These are phyloP conservation scores for Laburnicola sp. DNA, from an alignment of 2,329 filamentous ascomycete genomes.

Conservation along the genomic window DNA sequence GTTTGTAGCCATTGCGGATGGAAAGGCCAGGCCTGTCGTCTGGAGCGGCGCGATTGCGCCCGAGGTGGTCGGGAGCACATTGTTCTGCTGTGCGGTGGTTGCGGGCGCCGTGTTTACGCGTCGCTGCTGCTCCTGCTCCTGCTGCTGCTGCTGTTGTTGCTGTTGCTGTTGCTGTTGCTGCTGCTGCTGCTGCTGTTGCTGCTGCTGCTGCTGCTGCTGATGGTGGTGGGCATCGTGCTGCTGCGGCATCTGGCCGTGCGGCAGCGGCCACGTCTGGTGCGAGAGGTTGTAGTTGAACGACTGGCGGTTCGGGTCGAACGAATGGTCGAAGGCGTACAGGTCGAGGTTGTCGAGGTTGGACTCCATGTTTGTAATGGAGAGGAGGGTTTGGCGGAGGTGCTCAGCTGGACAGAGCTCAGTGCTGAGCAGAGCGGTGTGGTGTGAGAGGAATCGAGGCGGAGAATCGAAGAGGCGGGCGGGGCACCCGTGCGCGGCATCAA, in stretches of 20 bases:
- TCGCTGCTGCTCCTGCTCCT: conserved; percentile 24
- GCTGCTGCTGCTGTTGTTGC: conserved; percentile 17
- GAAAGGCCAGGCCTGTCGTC: conserved; percentile 37
- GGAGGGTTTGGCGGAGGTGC: conserved; percentile 23
- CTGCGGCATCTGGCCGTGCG: conserved; percentile 40
- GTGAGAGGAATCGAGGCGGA: conserved; percentile 27
- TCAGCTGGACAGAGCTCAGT: conserved; percentile 40
- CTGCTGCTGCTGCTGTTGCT: conserved; percentile 17
- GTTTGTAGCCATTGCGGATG: conserved; percentile 40
- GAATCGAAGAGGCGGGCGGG: conserved; percentile 16
- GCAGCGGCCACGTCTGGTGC: conserved; percentile 44
- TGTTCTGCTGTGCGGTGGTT: conserved; percentile 22
- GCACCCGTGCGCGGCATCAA: conserved; percentile 18
- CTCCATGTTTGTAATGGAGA: conserved; percentile 46
- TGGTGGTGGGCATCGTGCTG: conserved; percentile 25
- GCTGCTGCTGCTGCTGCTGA: conserved; percentile 20
- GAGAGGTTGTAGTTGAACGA: conserved; percentile 33
- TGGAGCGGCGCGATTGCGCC: conserved; percentile 40
- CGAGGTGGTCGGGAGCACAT: conserved; percentile 28
- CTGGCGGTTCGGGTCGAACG: conserved; percentile 43
- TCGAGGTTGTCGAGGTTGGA: conserved; percentile 46
- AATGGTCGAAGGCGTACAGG: conserved; percentile 47
- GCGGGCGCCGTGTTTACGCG: conserved; percentile 35
- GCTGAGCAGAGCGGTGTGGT: conserved; percentile 34
- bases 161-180: conserved; percentile 22